Base-by-base conservation (phyloP, 1,284 basidiomycete genomes). In the Irpex sp. region DNA sequence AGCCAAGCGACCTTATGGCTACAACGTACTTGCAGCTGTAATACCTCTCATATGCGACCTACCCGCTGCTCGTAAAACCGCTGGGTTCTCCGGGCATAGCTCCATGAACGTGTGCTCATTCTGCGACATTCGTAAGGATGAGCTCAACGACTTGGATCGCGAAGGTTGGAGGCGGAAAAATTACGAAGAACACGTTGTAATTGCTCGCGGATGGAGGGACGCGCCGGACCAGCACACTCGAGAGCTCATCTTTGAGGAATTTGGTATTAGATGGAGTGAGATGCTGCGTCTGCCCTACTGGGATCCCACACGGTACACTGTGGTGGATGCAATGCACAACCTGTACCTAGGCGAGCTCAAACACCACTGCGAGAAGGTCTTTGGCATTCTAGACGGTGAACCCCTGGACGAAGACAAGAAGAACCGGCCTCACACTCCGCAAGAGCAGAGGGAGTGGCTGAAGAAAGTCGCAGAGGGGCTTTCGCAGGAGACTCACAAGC, bases 251-350 rank as follows among this genome's bases (percentile, higher is more conserved):
- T 71, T 67, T 42, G 59, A 68, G 7, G 42, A 55, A 8, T 36
- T 69, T 54, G 72, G 74, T 12, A 58, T 75, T 39, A 67, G 72
- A 5, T 73, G 68, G 67, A 69, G 72, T 6, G 68, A 67, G 18
- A 64, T 75, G 2, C 61, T 65, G 62, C 58, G 66, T 7, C 60
- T 76, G n/a, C 71, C 69, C 5, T 76, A 76, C 61, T 76, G 74
- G 74, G 67, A 75, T 59, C 72, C 71, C 0, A 68, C 66, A 3
- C 53, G 59, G 6, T 67, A 65, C 47, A 52, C 70, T 16, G 68
- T 72, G 3, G 61, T 74, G 5, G 72, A 75, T 54, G 9, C 65
- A 7, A 75, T 76, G 75, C 74, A 76, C 58, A 64, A 61, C 54
- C 52, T 74, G 9, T 68, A 71, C 55, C 60, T 69, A 23, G 71